Evolutionary conservation across 371 early-diverging fungal species (phyloP).

Genomic region (Saksenaea oblongispora): DNA sequence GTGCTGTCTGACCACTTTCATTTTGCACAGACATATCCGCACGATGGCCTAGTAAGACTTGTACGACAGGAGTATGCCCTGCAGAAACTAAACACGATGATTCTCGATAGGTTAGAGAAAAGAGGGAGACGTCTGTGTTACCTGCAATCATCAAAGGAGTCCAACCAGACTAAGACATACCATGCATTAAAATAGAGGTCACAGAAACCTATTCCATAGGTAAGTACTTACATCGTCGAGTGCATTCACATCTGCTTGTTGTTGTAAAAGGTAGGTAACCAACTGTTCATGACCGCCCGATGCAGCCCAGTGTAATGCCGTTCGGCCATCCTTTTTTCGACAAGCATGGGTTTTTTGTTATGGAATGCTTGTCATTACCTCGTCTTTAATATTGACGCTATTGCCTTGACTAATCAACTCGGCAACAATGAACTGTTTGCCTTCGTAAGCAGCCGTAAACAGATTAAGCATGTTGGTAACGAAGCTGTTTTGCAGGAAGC

Average conservation of each 20-base stretch:
- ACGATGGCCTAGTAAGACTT: slow-evolving; percentile 43
- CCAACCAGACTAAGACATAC: slow-evolving; percentile 51
- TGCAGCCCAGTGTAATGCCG: slow-evolving; percentile 54
- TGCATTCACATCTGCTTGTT: slow-evolving; percentile 56
- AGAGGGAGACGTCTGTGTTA: slow-evolving; percentile 15
- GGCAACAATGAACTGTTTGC: slow-evolving; percentile 53
- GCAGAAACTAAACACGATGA: slow-evolving; percentile 43
- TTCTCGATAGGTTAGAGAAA: background rate
- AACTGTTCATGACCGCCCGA: slow-evolving; percentile 71
- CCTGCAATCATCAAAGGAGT: slow-evolving; percentile 66
- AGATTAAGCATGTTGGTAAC: slow-evolving; percentile 35
- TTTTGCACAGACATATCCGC: slow-evolving; percentile 52
- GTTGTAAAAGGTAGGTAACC: slow-evolving; percentile 64
- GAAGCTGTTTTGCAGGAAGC: no score
- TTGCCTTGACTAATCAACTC: slow-evolving; percentile 51
- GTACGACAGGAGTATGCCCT: slow-evolving; percentile 48
- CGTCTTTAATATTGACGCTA: slow-evolving; percentile 53
- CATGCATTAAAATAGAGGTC: background rate
- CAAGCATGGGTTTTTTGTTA: slow-evolving; percentile 18
- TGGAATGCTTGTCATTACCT: slow-evolving; percentile 35
- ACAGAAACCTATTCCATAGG: background rate
- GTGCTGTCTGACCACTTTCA: slow-evolving; percentile 53
- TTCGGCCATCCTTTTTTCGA: slow-evolving; percentile 38
- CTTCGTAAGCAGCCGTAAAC: slow-evolving; percentile 57
- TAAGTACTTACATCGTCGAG: slow-evolving; percentile 50